Conservation (phyloP, 108 stramenopile genomes). For the Stephanodiscus triporus region DNA sequence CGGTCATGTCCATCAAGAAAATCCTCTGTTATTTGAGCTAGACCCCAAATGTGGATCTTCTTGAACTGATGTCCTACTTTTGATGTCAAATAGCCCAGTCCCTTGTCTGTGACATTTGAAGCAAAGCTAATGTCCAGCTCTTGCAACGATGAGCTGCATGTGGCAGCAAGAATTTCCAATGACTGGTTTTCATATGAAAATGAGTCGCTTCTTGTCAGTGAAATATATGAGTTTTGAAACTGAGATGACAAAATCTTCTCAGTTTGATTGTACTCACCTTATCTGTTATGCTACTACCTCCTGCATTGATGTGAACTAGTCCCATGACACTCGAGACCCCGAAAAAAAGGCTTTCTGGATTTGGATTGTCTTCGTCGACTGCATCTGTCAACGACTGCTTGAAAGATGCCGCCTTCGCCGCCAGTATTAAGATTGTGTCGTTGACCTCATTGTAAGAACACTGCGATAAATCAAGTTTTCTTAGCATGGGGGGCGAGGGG, state of each 20-base stretch:
- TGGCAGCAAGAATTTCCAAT: slow-evolving; percentile 71
- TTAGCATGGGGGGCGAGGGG: slow-evolving; percentile 68
- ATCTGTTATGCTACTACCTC: slow-evolving; percentile 33
- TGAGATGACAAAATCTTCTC: slow-evolving; percentile 53
- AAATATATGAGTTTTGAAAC: slow-evolving; percentile 47
- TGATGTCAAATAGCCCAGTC: slow-evolving; percentile 79
- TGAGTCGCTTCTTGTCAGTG: slow-evolving; percentile 33
- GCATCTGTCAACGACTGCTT: slow-evolving; percentile 35
- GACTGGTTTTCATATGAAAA: neutral
- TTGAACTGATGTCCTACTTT: slow-evolving; percentile 61
- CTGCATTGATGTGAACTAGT: slow-evolving; percentile 40
- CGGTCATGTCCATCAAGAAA: slow-evolving; percentile 85
- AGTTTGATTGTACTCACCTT: slow-evolving; percentile 1
- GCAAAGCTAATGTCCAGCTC: slow-evolving; percentile 80
- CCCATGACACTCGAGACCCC: slow-evolving; percentile 38
- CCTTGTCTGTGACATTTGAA: slow-evolving; percentile 65
- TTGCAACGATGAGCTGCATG: slow-evolving; percentile 56
- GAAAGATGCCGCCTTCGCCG: slow-evolving; percentile 54
- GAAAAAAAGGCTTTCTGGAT: slow-evolving; percentile 37
- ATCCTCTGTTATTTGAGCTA: slow-evolving; percentile 77
- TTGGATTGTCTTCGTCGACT: slow-evolving; percentile 17
- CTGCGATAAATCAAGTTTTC: slow-evolving; percentile 56
- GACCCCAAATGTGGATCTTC: slow-evolving; percentile 78
- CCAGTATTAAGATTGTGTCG: slow-evolving; percentile 65
- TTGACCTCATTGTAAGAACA: slow-evolving; percentile 73